phyloP scores from a whole-genome alignment of 2,329 filamentous ascomycete genomes.

The Rutstroemia sp. region DNA sequence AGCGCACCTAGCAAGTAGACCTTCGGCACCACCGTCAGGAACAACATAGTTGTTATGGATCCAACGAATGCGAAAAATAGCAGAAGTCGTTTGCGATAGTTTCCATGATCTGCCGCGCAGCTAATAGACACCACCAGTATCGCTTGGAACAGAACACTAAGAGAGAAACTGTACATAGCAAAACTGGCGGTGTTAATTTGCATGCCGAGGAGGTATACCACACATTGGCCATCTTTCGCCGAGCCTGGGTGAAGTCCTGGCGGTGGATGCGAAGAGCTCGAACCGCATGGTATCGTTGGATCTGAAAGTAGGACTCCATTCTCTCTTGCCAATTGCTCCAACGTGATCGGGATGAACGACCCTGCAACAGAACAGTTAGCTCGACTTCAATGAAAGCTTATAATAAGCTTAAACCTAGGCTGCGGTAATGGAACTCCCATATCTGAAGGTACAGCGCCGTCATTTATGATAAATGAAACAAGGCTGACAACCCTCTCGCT shows the following conservation, averaged over 20 bases:
- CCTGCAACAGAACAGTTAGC: constrained; percentile 40
- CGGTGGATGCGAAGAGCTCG: constrained; percentile 19
- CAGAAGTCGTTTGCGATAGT: constrained; percentile 81
- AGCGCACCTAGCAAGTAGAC: constrained; percentile 76
- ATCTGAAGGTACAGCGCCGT: constrained; percentile 3
- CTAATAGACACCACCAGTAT: constrained; percentile 93
- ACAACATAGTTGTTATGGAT: constrained; percentile 78
- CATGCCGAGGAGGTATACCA: constrained; percentile 72
- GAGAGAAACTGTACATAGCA: constrained; percentile 96
- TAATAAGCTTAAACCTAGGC: constrained; percentile 1
- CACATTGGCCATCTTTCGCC: constrained; percentile 56
- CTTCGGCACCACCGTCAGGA: constrained; percentile 67
- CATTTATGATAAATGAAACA: not conserved
- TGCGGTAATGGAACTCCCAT: constrained; percentile 1
- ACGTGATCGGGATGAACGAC: constrained; percentile 90
- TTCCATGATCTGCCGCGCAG: constrained; percentile 89
- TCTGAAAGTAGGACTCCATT: constrained; percentile 82
- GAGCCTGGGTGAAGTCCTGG: constrained; percentile 11
- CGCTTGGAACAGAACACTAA: constrained; percentile 84
- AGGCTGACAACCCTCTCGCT: not conserved
- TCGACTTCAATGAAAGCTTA: not conserved
- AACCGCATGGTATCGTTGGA: constrained; percentile 63
- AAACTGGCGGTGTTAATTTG: constrained; percentile 95
- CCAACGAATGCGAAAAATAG: constrained; percentile 79
- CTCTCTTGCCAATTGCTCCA: constrained; percentile 88